Conservation (phyloP, 2,329 filamentous ascomycete species). For the Akanthomyces lecanii region DNA sequence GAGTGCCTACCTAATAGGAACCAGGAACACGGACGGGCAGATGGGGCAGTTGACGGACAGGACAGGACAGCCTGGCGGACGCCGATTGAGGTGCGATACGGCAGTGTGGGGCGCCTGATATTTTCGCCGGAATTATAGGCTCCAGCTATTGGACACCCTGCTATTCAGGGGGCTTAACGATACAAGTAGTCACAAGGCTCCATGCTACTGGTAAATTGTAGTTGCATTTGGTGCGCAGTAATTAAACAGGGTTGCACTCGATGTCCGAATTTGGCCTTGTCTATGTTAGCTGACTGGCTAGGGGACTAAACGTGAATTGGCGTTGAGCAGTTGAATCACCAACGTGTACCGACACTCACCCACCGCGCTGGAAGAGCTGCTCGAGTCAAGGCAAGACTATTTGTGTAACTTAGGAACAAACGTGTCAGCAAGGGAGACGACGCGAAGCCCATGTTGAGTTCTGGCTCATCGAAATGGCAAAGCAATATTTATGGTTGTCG, state of each 20-base stretch:
- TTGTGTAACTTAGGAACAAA: neutral
- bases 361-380: no score
- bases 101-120: neutral
- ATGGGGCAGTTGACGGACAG: neutral
- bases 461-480: neutral
- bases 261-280: neutral
- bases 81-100: neutral
- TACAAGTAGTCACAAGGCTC: neutral
- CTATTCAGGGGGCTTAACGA: neutral
- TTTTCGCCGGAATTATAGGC: neutral
- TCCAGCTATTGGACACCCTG: neutral
- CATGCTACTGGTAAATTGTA: neutral
- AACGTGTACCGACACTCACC: neutral
- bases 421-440: neutral
- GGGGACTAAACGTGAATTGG: neutral
- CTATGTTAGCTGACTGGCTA: no score
- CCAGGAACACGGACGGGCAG: no score
- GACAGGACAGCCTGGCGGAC: neutral
- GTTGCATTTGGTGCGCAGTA: constrained; percentile 5
- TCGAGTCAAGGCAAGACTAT: no score
- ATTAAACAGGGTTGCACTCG: constrained; percentile 2
- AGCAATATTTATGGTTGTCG: constrained; percentile 4
- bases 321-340: neutral
- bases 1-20: neutral
- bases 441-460: neutral